phyloP scores from a whole-genome alignment of 2,329 filamentous ascomycete genomes.

The Monosporascus sp. region DNA sequence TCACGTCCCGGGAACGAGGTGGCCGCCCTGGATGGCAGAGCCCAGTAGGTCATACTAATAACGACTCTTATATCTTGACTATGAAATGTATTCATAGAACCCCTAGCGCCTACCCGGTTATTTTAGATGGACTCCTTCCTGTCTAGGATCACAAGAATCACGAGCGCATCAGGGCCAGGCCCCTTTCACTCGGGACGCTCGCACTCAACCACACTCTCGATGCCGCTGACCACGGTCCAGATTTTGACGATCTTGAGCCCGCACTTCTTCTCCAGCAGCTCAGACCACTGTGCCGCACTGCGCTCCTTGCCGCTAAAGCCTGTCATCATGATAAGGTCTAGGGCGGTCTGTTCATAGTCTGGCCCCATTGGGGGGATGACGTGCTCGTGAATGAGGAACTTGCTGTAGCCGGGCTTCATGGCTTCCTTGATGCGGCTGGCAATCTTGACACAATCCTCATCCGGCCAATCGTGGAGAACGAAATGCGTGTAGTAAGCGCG shows the following conservation, averaged over 20 bases:
- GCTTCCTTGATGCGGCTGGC: conserved; percentile 8
- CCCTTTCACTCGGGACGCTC: conserved; percentile 5
- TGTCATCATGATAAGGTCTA: conserved; percentile 10
- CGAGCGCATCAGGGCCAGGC: no score
- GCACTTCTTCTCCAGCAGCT: conserved; percentile 4
- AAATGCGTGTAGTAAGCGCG: conserved; percentile 18
- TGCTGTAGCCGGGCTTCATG: conserved; percentile 23
- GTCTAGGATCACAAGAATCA: no score
- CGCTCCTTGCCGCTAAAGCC: conserved; percentile 6
- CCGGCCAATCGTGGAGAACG: conserved; percentile 18
- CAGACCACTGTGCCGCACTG: conserved; percentile 4
- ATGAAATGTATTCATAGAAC: no score
- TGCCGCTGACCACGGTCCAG: conserved; percentile 6
- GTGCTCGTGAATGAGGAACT: conserved; percentile 18
- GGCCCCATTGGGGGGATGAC: conserved; percentile 4
- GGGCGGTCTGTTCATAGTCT: conserved; percentile 7
- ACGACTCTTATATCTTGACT: no score
- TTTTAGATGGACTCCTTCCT: no score
- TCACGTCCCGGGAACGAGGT: no score
- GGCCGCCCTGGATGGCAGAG: no score
- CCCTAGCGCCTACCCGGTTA: no score
- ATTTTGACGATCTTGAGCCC: conserved; percentile 8
- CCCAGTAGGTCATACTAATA: no score
- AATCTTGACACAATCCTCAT: conserved; percentile 9
- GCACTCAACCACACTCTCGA: conserved; percentile 9